Evolutionary conservation across 1,284 basidiomycete species (phyloP), one percentile per base, ranked within the genome.

Genomic region (Heterobasidion annosum): DNA sequence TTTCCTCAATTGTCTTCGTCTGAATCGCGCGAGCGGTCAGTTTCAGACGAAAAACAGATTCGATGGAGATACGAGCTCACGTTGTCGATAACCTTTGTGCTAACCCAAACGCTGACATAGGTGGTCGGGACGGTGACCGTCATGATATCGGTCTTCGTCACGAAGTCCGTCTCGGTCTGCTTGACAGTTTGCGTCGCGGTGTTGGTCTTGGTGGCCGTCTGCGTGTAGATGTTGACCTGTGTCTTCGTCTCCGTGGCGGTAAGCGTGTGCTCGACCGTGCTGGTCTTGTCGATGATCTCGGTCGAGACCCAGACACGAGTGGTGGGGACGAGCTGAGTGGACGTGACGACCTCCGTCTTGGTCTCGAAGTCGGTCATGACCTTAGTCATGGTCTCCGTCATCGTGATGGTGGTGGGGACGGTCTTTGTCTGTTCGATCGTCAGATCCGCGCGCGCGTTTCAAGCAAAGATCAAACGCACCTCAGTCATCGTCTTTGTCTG

Each of bases 251-350:
- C 75, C 48, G 81, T 83, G 13, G 78, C 77, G 58, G 81, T 84
- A 61, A 81, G 67, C 40, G 80, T 83, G 66, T 83, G 76, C 59
- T 80, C 75, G 55, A 77, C 43, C 16, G 69, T 75, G 67, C 75
- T 67, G 55, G 82, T 84, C 53, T 73, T 68, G 69, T 85, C 79
- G 60, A 82, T 73, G 63, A 78, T 70, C 66, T 84, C 76, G 18
- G 83, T 85, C 10, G 82, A 84, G 18, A 82, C 74, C 74, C 76
- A 84, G 48, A 83, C 73, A 48, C 75, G 73, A 16, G 83, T 85
- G 35, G 83, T 85, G 50, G 81, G 81, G 37, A 80, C 70, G 34
- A 78, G 67, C 64, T 77, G 66, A 32, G 77, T 72, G 12, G 78
- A 80, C 3, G 83, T 85, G 63, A 75, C 69, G 58, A 76, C 61